These are phyloP conservation scores for Butyriboletus appendiculatus DNA, from an alignment of 1,284 basidiomycete species.

Conservation along the genomic window DNA sequence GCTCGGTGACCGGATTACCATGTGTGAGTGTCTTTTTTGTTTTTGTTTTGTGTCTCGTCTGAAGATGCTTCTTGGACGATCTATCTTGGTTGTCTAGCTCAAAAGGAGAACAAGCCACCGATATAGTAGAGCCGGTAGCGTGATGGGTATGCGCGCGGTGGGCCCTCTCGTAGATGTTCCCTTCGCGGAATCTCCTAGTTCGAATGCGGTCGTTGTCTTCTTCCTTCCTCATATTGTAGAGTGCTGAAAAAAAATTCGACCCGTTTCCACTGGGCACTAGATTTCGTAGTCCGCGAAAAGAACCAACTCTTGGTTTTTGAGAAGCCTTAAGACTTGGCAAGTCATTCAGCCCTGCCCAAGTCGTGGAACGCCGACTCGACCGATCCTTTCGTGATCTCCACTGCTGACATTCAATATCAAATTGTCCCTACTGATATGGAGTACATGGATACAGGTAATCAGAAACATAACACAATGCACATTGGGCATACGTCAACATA, in stretches of 20 bases:
- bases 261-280: background rate
- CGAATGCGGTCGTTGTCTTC: background rate
- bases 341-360: background rate
- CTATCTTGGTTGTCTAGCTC: conserved; percentile 26
- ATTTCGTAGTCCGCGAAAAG: background rate
- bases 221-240: background rate
- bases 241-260: background rate
- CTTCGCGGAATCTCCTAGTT: background rate
- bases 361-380: background rate
- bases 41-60: background rate
- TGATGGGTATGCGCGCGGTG: background rate
- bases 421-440: background rate
- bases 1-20: conserved; percentile 90
- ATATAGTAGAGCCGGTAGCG: conserved; percentile 23
- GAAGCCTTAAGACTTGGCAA: background rate
- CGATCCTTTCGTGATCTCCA: too few relatives aligned
- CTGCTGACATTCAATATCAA: background rate
- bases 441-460: background rate
- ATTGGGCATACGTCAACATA: background rate
- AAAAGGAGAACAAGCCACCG: conserved; percentile 64
- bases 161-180: background rate
- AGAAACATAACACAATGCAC: background rate
- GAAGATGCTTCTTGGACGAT: background rate
- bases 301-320: background rate
- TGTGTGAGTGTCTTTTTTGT: conserved; percentile 53